A percentile compares a stretch with the other conserved stretches of the same genome.
These are phyloP conservation scores for Coemansia sp. DNA, from an alignment of 192 early-diverging fungal genomes.

Conservation along the genomic window DNA sequence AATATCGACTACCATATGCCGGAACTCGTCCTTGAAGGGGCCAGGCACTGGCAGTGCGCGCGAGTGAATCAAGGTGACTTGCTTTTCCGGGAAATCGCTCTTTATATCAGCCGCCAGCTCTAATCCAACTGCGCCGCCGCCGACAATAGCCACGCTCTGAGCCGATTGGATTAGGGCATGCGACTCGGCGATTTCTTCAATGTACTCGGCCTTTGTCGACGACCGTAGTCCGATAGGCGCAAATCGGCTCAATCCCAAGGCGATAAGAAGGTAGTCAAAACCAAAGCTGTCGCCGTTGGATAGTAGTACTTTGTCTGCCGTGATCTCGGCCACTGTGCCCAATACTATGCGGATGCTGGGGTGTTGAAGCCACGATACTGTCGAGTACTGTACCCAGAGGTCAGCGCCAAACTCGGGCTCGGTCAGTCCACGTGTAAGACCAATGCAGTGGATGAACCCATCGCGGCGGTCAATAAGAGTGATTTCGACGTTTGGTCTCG, in stretches of 20 bases:
- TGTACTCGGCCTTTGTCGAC: conserved; percentile 30
- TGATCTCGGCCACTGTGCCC: conserved; percentile 45
- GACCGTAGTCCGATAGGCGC: conserved; percentile 34
- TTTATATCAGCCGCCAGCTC: conserved; percentile 75
- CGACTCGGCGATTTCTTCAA: conserved; percentile 16
- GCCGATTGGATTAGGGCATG: conserved; percentile 54
- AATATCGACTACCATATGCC: conserved; percentile 19
- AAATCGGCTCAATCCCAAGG: conserved; percentile 53
- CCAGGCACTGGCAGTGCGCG: conserved; percentile 28
- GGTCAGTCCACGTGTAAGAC: conserved; percentile 51
- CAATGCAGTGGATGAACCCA: conserved; percentile 61
- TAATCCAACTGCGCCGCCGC: conserved; percentile 75
- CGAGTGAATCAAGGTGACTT: conserved; percentile 46
- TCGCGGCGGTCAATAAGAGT: conserved; percentile 60
- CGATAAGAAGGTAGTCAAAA: conserved; percentile 60
- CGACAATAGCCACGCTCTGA: conserved; percentile 61
- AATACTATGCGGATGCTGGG: conserved; percentile 45
- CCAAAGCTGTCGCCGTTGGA: conserved; percentile 17
- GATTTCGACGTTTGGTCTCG: conserved; percentile 32
- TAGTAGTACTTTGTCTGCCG: conserved; percentile 26
- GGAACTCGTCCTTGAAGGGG: conserved; percentile 41
- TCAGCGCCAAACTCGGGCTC: conserved; percentile 52
- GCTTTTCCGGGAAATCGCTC: conserved; percentile 41
- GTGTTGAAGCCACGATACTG: conserved; percentile 40
- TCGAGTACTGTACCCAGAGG: conserved; percentile 59